Percentiles rank a stretch among this genome's conserved stretches.
These are phyloP conservation scores for Ascochyta fabae DNA, from an alignment of 2,329 filamentous ascomycete species.

Conservation along the genomic window DNA sequence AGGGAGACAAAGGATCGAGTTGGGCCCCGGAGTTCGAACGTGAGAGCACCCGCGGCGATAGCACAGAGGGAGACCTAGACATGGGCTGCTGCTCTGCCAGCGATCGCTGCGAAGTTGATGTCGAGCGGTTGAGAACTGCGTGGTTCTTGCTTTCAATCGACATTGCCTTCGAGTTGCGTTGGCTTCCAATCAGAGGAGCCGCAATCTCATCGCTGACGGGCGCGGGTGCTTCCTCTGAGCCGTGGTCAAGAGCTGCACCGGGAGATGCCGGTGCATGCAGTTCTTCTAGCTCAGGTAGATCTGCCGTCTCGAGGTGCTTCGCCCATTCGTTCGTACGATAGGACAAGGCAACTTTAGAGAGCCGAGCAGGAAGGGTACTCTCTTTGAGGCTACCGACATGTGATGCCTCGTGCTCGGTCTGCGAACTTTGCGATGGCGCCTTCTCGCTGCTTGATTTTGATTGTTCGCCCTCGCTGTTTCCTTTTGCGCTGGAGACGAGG, in stretches of 20 bases:
- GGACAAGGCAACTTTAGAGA: conserved; percentile 78
- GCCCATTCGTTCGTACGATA: conserved; percentile 97
- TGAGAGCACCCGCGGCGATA: conserved; percentile 25
- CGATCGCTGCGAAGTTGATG: conserved; percentile 33
- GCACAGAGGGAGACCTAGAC: conserved; percentile 28
- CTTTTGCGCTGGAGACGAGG: conserved; percentile 23
- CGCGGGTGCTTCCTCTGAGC: conserved; percentile 59
- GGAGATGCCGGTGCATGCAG: conserved; percentile 58
- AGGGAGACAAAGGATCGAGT: conserved; percentile 31
- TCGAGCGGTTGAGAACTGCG: conserved; percentile 25
- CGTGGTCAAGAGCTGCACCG: conserved; percentile 49
- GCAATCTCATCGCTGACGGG: conserved; percentile 52
- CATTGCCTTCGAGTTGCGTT: conserved; percentile 31
- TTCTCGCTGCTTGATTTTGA: conserved; percentile 53
- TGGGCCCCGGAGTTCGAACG: conserved; percentile 27
- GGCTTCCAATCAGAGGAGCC: conserved; percentile 25
- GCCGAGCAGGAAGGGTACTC: conserved; percentile 69
- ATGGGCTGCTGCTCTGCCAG: conserved; percentile 21
- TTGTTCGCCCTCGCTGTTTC: conserved; percentile 26
- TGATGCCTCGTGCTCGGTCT: conserved; percentile 46
- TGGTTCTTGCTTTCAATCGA: conserved; percentile 34
- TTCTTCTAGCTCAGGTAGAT: conserved; percentile 71
- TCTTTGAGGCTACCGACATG: conserved; percentile 49
- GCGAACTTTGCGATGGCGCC: conserved; percentile 29
- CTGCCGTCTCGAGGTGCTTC: conserved; percentile 82